Percentiles rank a stretch among this genome's conserved stretches.
phyloP scores from a whole-genome alignment of 768 basidiomycete species.

The Mrakia frigida region DNA sequence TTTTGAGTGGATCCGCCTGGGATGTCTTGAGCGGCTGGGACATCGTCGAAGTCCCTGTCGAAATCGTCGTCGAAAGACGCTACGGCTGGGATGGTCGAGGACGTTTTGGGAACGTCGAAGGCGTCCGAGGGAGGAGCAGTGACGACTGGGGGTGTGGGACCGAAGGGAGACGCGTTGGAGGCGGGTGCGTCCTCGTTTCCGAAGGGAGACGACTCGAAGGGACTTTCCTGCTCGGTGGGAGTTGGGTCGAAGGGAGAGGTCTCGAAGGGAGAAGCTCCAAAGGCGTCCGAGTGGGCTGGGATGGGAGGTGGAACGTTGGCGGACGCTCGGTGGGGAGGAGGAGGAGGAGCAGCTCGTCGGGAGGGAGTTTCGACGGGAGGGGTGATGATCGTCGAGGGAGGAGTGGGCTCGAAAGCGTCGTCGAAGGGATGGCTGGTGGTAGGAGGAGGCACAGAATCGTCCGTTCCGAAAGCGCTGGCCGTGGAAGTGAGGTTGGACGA shows the following conservation, averaged over 20 bases:
- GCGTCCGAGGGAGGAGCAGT: slow-evolving; percentile 34
- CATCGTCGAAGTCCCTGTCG: slow-evolving; percentile 16
- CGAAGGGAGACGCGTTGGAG: background rate
- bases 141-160: slow-evolving; percentile 32
- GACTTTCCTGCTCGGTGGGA: background rate
- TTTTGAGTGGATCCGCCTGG: slow-evolving; percentile 18
- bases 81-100: background rate
- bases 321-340: slow-evolving; percentile 22
- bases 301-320: background rate
- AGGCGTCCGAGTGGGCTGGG: slow-evolving; percentile 5
- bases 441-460: slow-evolving; percentile 33
- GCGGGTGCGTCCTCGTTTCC: background rate
- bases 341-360: slow-evolving; percentile 32
- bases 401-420: background rate
- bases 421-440: slow-evolving; percentile 10
- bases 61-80: slow-evolving; percentile 24
- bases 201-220: slow-evolving; percentile 32
- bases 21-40: slow-evolving; percentile 15
- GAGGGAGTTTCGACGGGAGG: background rate
- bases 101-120: slow-evolving; percentile 3
- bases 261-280: slow-evolving; percentile 4
- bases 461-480: slow-evolving; percentile 22
- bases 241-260: background rate
- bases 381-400: background rate
- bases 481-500: slow-evolving; percentile 25